Percentiles rank a stretch among this genome's conserved stretches.
These are phyloP conservation scores for Tylopilus vinaceipallidus DNA, from an alignment of 768 basidiomycete species.

Conservation along the genomic window DNA sequence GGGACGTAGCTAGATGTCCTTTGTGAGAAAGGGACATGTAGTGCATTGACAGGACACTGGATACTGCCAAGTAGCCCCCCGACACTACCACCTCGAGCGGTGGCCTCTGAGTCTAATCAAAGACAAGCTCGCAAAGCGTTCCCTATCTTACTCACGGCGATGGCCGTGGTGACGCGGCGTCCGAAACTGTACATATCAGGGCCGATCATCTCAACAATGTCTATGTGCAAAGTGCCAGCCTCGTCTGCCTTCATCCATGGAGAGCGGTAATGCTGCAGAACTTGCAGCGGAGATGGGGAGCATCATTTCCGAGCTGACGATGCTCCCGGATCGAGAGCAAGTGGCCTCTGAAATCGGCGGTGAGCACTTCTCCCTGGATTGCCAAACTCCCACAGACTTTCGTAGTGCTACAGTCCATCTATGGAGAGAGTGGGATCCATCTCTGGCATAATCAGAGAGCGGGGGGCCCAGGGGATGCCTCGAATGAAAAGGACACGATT, in stretches of 20 bases:
- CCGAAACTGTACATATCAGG: background rate
- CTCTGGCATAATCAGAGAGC: constrained; percentile 47
- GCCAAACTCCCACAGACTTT: too few relatives aligned
- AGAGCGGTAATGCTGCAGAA: constrained; percentile 11
- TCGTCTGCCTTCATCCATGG: constrained; percentile 13
- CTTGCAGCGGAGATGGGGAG: constrained; percentile 20
- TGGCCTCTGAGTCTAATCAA: too few relatives aligned
- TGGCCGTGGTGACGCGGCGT: constrained; percentile 8
- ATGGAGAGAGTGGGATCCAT: constrained; percentile 65
- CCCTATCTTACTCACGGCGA: too few relatives aligned
- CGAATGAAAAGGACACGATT: constrained; percentile 35
- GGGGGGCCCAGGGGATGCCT: constrained; percentile 10
- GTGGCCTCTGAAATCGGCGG: constrained; percentile 50
- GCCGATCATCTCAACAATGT: constrained; percentile 10
- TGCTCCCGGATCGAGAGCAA: constrained; percentile 39
- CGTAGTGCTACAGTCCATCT: constrained; percentile 75
- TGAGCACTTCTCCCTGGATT: constrained; percentile 21
- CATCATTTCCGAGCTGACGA: constrained; percentile 31
- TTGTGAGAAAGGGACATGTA: background rate
- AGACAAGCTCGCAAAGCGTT: too few relatives aligned
- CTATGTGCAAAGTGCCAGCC: background rate
- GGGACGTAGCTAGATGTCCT: background rate
- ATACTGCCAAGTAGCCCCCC: too few relatives aligned
- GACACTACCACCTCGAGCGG: too few relatives aligned
- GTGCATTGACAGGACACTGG: too few relatives aligned